A percentile compares a stretch with the other conserved stretches of the same genome.
Evolutionary conservation across 2,329 filamentous ascomycete genomes (phyloP).

Genomic region (Immersiporthe knoxdaviesiana): DNA sequence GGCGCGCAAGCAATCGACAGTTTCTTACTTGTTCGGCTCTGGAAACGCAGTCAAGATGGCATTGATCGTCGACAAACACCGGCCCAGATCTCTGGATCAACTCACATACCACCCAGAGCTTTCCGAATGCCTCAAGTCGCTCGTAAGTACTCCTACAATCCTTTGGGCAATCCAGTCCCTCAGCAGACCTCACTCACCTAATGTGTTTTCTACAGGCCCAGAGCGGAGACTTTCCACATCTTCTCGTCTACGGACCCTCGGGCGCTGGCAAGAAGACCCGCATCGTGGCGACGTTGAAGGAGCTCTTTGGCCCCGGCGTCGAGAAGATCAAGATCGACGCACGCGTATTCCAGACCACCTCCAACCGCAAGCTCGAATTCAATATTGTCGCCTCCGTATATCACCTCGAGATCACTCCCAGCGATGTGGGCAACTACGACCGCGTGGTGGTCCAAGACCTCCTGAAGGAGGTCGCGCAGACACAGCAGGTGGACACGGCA

Average conservation of each 20-base stretch:
- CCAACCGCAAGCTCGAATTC: conserved; percentile 98
- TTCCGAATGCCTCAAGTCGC: conserved; percentile 80
- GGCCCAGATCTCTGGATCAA: conserved; percentile 73
- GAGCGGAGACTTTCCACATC: conserved; percentile 96
- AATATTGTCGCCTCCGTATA: conserved; percentile 98
- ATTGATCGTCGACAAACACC: conserved; percentile 72
- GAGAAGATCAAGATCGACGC: conserved; percentile 99
- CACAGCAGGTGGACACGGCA: conserved; percentile 93
- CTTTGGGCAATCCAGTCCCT: not conserved
- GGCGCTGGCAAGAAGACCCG: conserved; percentile 98
- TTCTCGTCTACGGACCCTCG: conserved; percentile 94
- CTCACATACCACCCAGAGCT: conserved; percentile 89
- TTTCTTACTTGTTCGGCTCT: not conserved
- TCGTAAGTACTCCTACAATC: conserved; percentile 60
- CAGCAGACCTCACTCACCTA: conserved; percentile 17
- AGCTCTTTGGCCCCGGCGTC: conserved; percentile 93
- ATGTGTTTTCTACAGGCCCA: conserved; percentile 68
- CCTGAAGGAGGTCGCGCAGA: conserved; percentile 96
- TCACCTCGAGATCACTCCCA: conserved; percentile 97
- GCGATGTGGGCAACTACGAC: conserved; percentile 95
- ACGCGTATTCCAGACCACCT: conserved; percentile 91
- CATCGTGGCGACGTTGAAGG: conserved; percentile 92
- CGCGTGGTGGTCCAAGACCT: conserved; percentile 94
- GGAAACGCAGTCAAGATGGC: conserved; percentile 53
- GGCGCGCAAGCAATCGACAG: not conserved